phyloP scores from a whole-genome alignment of 2,329 filamentous ascomycete species.

The Cordyceps javanica region DNA sequence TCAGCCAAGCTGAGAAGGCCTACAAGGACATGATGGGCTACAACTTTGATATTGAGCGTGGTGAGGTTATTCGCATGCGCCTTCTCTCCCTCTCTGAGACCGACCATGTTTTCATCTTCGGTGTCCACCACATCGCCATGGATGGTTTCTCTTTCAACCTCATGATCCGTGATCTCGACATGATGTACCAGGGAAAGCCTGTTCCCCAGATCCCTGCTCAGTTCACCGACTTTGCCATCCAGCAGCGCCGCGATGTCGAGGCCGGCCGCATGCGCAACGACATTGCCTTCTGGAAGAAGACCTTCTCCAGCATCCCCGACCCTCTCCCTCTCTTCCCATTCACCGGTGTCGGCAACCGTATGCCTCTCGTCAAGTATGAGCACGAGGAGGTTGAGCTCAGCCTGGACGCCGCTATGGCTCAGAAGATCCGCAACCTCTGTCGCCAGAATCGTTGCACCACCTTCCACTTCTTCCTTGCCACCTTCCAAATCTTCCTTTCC shows the following conservation, averaged over 20 bases:
- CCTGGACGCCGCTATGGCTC: slow-evolving; percentile 12
- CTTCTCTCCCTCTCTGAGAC: slow-evolving; percentile 28
- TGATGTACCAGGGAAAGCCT: slow-evolving; percentile 29
- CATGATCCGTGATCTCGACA: slow-evolving; percentile 38
- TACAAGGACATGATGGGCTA: slow-evolving; percentile 25
- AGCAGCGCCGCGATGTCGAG: slow-evolving; percentile 25
- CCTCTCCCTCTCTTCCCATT: slow-evolving; percentile 17
- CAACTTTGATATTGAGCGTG: slow-evolving; percentile 31
- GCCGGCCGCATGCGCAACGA: slow-evolving; percentile 17
- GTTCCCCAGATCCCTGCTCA: slow-evolving; percentile 21
- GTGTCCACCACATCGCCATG: slow-evolving; percentile 45
- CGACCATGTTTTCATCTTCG: slow-evolving; percentile 36
- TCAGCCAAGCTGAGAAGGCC: slow-evolving; percentile 20
- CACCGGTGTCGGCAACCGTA: slow-evolving; percentile 10
- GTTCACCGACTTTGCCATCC: slow-evolving; percentile 30
- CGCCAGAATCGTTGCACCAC: slow-evolving; percentile 18
- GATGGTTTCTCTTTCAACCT: slow-evolving; percentile 41
- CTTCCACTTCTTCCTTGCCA: slow-evolving; percentile 43
- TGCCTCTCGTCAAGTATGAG: slow-evolving; percentile 14
- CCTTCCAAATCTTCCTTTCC: slow-evolving; percentile 28
- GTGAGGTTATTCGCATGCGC: slow-evolving; percentile 26
- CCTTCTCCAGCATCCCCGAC: slow-evolving; percentile 14
- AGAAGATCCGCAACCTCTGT: slow-evolving; percentile 16
- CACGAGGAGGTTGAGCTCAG: slow-evolving; percentile 12
- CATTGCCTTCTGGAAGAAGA: slow-evolving; percentile 18